Conservation (phyloP, 1,284 basidiomycete species). For the Grifola frondosa region DNA sequence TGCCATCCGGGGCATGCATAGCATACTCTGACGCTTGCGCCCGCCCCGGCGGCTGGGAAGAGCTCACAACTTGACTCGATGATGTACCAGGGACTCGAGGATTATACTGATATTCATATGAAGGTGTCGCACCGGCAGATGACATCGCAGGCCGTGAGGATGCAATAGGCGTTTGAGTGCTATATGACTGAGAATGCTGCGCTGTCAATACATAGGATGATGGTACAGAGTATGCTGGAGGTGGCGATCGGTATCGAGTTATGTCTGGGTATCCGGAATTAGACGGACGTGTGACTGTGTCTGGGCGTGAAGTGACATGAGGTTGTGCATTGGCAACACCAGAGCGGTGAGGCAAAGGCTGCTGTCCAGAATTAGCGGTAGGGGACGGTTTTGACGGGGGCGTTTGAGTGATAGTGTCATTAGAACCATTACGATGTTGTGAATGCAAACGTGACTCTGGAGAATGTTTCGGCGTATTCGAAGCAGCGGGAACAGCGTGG, state of each 20-base stretch:
- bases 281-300: slow-evolving; percentile 25
- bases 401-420: slow-evolving; percentile 31
- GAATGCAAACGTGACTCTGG: slow-evolving; percentile 26
- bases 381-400: slow-evolving; percentile 23
- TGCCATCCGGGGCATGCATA: too few relatives aligned
- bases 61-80: too few relatives aligned
- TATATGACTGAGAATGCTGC: slow-evolving; percentile 14
- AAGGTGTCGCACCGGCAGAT: background rate
- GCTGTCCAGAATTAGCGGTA: slow-evolving; percentile 18
- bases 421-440: slow-evolving; percentile 32
- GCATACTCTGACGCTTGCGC: too few relatives aligned
- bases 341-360: slow-evolving; percentile 22
- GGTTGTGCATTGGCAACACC: slow-evolving; percentile 21
- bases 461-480: slow-evolving; percentile 29
- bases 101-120: slow-evolving; percentile 13
- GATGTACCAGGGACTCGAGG: too few relatives aligned
- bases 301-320: slow-evolving; percentile 28
- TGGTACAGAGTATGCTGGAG: slow-evolving; percentile 23
- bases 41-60: too few relatives aligned
- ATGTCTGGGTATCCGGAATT: slow-evolving; percentile 33
- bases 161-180: slow-evolving; percentile 11
- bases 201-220: slow-evolving; percentile 16
- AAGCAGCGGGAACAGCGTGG: too few relatives aligned
- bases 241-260: slow-evolving; percentile 31
- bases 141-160: background rate